These are phyloP conservation scores for Dactylellina cionopaga DNA, from an alignment of 2,329 filamentous ascomycete species.

Conservation along the genomic window DNA sequence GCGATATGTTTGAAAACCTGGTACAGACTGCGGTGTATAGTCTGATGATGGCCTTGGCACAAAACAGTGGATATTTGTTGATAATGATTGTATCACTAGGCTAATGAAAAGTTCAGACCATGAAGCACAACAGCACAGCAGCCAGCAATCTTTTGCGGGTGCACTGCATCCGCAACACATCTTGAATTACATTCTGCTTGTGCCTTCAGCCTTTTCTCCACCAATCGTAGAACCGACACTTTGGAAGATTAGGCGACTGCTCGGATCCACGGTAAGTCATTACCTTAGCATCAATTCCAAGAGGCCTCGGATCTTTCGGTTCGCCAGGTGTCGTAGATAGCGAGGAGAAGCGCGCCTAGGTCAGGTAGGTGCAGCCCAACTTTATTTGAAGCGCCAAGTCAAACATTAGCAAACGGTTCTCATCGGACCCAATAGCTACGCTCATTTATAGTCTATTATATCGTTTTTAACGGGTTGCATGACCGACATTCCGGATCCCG, in stretches of 20 bases:
- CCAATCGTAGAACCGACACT: background rate
- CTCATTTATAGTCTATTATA: background rate
- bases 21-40: too few relatives aligned
- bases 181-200: background rate
- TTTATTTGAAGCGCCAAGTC: slow-evolving; percentile 39
- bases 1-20: too few relatives aligned
- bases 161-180: slow-evolving; percentile 15
- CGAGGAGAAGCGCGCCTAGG: slow-evolving; percentile 1
- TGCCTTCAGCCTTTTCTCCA: slow-evolving; percentile 8
- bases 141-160: too few relatives aligned
- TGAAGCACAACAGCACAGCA: too few relatives aligned
- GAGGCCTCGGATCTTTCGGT: slow-evolving; percentile 9
- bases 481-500: slow-evolving; percentile 18
- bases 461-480: background rate
- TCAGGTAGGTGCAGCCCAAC: background rate
- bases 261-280: slow-evolving; percentile 19
- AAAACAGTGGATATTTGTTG: too few relatives aligned
- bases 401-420: background rate
- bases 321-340: background rate
- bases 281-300: background rate
- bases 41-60: too few relatives aligned
- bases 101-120: too few relatives aligned
- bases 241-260: background rate
- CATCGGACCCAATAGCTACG: slow-evolving; percentile 1
- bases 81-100: too few relatives aligned